Percentiles rank a stretch among this genome's conserved stretches.
These are phyloP conservation scores for Phtheirospermum japonicum DNA, from an alignment of 257 asterid genomes.

Conservation along the genomic window DNA sequence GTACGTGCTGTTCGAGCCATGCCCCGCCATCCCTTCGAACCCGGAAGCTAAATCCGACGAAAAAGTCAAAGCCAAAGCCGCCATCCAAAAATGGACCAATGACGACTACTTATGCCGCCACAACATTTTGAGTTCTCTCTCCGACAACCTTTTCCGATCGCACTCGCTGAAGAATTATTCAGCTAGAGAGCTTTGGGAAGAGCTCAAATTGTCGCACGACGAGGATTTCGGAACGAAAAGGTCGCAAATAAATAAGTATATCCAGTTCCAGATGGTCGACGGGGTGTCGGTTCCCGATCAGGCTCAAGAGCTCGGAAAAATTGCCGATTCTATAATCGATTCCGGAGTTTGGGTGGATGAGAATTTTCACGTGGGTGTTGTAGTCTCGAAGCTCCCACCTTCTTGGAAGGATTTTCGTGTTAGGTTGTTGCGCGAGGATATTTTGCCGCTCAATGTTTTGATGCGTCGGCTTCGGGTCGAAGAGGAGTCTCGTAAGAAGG, in stretches of 20 bases:
- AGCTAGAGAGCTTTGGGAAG: slow-evolving; percentile 74
- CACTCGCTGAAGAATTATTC: slow-evolving; percentile 48
- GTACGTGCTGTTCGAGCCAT: slow-evolving; percentile 46
- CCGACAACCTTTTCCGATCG: slow-evolving; percentile 47
- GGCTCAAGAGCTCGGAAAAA: slow-evolving; percentile 52
- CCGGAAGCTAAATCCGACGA: slow-evolving; percentile 37
- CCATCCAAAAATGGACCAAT: slow-evolving; percentile 46
- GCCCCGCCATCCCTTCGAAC: slow-evolving; percentile 40
- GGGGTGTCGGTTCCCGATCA: slow-evolving; percentile 56
- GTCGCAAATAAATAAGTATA: slow-evolving; percentile 55
- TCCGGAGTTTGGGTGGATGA: slow-evolving; percentile 66
- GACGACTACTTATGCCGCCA: slow-evolving; percentile 59
- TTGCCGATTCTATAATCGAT: slow-evolving; percentile 44
- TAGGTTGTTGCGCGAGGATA: slow-evolving; percentile 51
- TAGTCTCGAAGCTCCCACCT: slow-evolving; percentile 69
- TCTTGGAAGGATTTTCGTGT: slow-evolving; percentile 63
- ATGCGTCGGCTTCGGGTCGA: slow-evolving; percentile 50
- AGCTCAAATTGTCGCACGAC: slow-evolving; percentile 41
- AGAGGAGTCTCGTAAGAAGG: slow-evolving; percentile 49
- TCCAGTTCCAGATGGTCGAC: slow-evolving; percentile 63
- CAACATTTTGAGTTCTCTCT: slow-evolving; percentile 57
- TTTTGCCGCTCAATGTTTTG: slow-evolving; percentile 39
- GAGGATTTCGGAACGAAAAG: slow-evolving; percentile 68
- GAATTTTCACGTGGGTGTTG: slow-evolving; percentile 47
- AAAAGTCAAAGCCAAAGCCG: slow-evolving; percentile 31